These are phyloP conservation scores for Hippophae rhamnoides DNA, from an alignment of 306 rosid genomes.

Conservation along the genomic window DNA sequence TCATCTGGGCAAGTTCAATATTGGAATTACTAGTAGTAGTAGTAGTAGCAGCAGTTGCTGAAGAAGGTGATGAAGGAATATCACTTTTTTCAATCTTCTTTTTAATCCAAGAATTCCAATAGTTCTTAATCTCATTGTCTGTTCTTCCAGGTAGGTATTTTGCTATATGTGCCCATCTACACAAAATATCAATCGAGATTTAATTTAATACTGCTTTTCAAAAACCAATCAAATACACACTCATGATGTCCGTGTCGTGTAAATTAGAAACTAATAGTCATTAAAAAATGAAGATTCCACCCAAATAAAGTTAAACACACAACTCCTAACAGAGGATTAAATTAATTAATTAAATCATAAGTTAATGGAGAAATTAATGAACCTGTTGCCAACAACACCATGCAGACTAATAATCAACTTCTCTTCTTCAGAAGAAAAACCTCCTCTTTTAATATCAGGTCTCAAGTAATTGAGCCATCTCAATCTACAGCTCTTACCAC, in stretches of 20 bases:
- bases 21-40: conserved; percentile 16
- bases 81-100: conserved; percentile 61
- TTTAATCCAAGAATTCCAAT: conserved; percentile 98
- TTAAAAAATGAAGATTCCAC: too few species aligned
- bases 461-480: conserved; percentile 98
- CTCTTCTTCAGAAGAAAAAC: conserved; percentile 92
- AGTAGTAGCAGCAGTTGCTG: conserved; percentile 7
- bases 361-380: too few species aligned
- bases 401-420: conserved; percentile 91
- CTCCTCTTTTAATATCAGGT: conserved; percentile 96
- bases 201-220: too few species aligned
- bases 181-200: too few species aligned
- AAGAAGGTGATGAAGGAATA: conserved; percentile 32
- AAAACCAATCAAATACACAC: too few species aligned
- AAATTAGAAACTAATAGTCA: too few species aligned
- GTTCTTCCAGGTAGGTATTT: conserved; percentile 97
- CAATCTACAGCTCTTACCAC: conserved; percentile 94
- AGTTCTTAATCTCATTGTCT: conserved; percentile 92
- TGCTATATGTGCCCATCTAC: conserved; percentile 99
- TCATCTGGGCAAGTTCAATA: conserved; percentile 27
- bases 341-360: not conserved
- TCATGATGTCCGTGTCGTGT: too few species aligned
- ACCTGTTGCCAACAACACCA: conserved; percentile 97
- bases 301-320: too few species aligned
- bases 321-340: not conserved